A percentile compares a stretch with the other conserved stretches of the same genome.
phyloP scores from a whole-genome alignment of 495 filamentous ascomycete species.

The Physcia stellaris region DNA sequence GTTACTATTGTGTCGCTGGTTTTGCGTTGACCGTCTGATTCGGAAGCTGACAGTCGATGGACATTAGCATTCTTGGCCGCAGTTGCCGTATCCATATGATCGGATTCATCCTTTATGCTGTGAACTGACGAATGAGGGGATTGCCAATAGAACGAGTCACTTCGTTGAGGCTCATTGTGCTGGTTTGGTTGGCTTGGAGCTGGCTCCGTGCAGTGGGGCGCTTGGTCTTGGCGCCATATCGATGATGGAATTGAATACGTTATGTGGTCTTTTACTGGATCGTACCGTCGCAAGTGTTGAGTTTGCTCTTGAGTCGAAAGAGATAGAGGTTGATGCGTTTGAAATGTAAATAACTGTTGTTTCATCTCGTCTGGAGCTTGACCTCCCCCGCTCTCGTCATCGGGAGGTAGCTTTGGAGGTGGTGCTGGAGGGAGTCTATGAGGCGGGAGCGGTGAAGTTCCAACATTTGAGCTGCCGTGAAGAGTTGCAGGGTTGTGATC shows the following conservation, averaged over 20 bases:
- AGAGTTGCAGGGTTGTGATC: constrained; percentile 1
- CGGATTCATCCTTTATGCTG: constrained; percentile 5
- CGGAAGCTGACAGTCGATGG: constrained; percentile 1
- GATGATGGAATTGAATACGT: constrained; percentile 6
- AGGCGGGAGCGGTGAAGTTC: too few species aligned
- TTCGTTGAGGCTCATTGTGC: constrained; percentile 8
- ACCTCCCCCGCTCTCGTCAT: constrained; percentile 17
- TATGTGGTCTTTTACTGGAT: constrained; percentile 1
- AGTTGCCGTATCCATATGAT: constrained; percentile 1
- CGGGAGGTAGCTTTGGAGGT: constrained; percentile 28
- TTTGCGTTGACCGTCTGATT: constrained; percentile 3
- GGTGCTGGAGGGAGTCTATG: constrained; percentile 25
- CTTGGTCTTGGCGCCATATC: neutral
- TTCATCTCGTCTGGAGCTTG: too few species aligned
- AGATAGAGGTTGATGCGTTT: neutral
- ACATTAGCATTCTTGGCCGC: neutral
- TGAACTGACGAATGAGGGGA: constrained; percentile 14
- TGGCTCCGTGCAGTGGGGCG: too few species aligned
- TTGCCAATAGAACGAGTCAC: constrained; percentile 17
- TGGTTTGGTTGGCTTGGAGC: too few species aligned
- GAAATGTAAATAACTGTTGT: neutral
- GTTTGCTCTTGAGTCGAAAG: neutral
- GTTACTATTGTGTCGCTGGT: constrained; percentile 2
- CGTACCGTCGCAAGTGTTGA: neutral
- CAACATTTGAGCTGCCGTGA: too few species aligned